Conservation (phyloP, 2,329 filamentous ascomycete species). For the Blastomyces parvus region DNA sequence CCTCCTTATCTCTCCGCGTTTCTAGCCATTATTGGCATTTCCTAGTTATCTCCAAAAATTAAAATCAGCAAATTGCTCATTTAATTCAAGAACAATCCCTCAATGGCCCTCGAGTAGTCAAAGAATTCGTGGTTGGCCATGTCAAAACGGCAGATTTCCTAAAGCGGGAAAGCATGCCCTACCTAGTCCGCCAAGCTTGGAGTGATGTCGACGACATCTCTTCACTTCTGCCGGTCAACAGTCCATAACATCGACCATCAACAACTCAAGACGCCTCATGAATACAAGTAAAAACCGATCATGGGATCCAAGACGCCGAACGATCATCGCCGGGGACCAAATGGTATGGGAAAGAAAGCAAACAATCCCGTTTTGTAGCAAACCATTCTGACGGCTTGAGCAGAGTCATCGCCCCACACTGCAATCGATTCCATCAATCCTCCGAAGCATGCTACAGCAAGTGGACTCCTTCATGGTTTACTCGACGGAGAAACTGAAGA, state of each 20-base stretch:
- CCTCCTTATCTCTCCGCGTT: not conserved
- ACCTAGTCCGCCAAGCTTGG: not conserved
- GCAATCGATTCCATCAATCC: slow-evolving; percentile 9
- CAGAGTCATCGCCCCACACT: not conserved
- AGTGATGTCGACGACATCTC: not conserved
- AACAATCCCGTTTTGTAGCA: not conserved
- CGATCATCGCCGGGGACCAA: slow-evolving; percentile 5
- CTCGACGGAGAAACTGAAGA: slow-evolving; percentile 20
- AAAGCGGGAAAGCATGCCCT: not conserved
- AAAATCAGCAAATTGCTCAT: not conserved
- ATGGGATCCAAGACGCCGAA: slow-evolving; percentile 16
- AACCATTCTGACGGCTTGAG: not conserved
- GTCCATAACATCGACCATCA: not conserved
- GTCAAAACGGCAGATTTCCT: not conserved
- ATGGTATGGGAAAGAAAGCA: slow-evolving; percentile 9
- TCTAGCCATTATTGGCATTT: not conserved
- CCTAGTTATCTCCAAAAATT: not conserved
- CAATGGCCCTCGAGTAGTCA: not conserved
- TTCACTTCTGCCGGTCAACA: fast-evolving
- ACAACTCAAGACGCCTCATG: not conserved
- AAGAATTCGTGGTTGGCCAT: not conserved
- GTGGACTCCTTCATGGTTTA: slow-evolving; percentile 6
- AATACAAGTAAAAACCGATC: not conserved
- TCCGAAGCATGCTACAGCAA: slow-evolving; percentile 4
- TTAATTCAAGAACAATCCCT: not conserved